phyloP scores from a whole-genome alignment of 2,329 filamentous ascomycete genomes.

The Microcyclospora pomicola region DNA sequence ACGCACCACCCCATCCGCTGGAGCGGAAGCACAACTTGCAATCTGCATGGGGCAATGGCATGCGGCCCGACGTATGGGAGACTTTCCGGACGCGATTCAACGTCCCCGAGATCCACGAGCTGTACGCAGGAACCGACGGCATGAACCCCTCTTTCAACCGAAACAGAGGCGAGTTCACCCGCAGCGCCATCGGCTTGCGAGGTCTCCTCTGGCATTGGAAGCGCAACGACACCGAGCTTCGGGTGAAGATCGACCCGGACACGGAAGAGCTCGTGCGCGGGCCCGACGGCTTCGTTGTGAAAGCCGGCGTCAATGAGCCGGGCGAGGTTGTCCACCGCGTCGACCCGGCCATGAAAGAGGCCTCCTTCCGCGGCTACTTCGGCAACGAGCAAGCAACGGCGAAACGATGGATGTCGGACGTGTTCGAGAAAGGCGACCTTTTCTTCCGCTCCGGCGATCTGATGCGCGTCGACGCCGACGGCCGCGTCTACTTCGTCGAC shows the following conservation, averaged over 20 bases:
- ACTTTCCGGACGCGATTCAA: conserved; percentile 57
- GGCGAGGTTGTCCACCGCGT: conserved; percentile 64
- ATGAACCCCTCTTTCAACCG: conserved; percentile 15
- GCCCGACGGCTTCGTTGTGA: conserved; percentile 51
- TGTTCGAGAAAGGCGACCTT: conserved; percentile 61
- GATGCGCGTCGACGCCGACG: conserved; percentile 53
- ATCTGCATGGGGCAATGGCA: conserved; percentile 65
- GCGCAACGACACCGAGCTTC: conserved; percentile 29
- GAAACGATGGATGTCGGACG: conserved; percentile 58
- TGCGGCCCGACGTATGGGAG: conserved; percentile 63
- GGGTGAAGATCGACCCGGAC: conserved; percentile 54
- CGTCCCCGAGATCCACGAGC: conserved; percentile 21
- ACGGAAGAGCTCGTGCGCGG: conserved; percentile 55
- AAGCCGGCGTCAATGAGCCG: conserved; percentile 46
- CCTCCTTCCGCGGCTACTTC: conserved; percentile 70
- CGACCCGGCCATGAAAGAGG: conserved; percentile 46
- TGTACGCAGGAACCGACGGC: conserved; percentile 25
- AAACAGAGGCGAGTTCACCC: conserved; percentile 16
- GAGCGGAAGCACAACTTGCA: conserved; percentile 59
- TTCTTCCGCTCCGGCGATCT: conserved; percentile 77
- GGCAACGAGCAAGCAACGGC: conserved; percentile 55
- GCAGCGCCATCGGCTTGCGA: conserved; percentile 13
- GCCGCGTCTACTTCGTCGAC: conserved; percentile 67
- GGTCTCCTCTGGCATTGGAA: conserved; percentile 14
- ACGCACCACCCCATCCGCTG: conserved; percentile 48